Percentiles rank a stretch among this genome's conserved stretches.
Evolutionary conservation across 2,329 filamentous ascomycete species (phyloP).

Genomic region (Fusarium mexicanum): DNA sequence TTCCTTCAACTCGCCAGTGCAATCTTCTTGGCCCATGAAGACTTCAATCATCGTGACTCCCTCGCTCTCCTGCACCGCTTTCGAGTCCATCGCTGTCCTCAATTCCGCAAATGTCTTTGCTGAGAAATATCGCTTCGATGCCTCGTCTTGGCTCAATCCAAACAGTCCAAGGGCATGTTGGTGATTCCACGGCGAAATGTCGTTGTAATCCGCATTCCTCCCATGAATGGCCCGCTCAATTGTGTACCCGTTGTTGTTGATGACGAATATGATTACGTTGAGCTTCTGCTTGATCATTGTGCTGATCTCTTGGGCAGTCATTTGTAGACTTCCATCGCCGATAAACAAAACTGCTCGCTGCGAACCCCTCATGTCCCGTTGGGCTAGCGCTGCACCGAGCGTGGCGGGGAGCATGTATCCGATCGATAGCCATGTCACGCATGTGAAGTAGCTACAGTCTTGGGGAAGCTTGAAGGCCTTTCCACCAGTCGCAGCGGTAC

Average conservation of each 20-base stretch:
- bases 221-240: slow-evolving; percentile 20
- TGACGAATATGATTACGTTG: slow-evolving; percentile 10
- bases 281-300: slow-evolving; percentile 14
- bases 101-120: neutral
- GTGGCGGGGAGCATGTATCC: slow-evolving; percentile 23
- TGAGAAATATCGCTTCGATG: neutral
- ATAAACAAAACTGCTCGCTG: slow-evolving; percentile 14
- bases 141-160: neutral
- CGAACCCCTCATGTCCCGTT: neutral
- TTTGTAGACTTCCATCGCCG: slow-evolving; percentile 8
- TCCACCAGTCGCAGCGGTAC: slow-evolving; percentile 15
- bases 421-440: slow-evolving; percentile 16
- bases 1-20: neutral
- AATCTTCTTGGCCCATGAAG: slow-evolving; percentile 16
- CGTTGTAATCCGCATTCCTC: slow-evolving; percentile 5
- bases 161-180: slow-evolving; percentile 9
- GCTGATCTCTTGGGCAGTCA: slow-evolving; percentile 17
- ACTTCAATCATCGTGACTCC: slow-evolving; percentile 11
- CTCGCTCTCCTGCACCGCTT: neutral
- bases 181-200: slow-evolving; percentile 11
- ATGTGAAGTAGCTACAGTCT: neutral
- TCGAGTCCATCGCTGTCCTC: neutral
- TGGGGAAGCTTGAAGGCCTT: neutral
- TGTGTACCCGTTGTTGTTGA: slow-evolving; percentile 18
- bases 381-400: slow-evolving; percentile 3